Evolutionary conservation across 805 yeast species (phyloP).

Genomic region (Saccharomycopsis javanensis): DNA sequence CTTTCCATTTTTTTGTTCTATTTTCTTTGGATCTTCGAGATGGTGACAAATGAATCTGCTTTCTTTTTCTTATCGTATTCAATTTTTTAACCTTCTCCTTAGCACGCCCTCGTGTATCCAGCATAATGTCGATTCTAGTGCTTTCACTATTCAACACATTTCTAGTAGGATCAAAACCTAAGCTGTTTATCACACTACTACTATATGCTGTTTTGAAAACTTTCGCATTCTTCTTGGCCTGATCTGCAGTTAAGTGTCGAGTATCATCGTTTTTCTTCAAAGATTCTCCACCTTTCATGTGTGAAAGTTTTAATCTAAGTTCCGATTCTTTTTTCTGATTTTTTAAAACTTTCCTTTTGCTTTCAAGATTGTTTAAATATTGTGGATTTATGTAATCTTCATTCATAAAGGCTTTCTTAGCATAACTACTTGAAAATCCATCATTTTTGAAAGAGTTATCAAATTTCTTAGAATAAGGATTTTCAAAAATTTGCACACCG

Average conservation of each 20-base stretch:
- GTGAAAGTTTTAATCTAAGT: constrained; percentile 27
- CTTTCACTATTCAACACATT: constrained; percentile 11
- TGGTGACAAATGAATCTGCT: constrained; percentile 27
- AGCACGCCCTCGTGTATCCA: constrained; percentile 14
- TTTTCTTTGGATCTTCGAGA: constrained; percentile 25
- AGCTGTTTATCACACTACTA: constrained; percentile 29
- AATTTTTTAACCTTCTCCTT: constrained; percentile 22
- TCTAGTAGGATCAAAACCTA: constrained; percentile 44
- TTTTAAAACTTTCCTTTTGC: constrained; percentile 30
- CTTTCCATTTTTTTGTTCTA: constrained; percentile 23
- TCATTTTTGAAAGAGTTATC: constrained; percentile 23
- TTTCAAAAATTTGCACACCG: constrained; percentile 18
- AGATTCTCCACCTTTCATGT: constrained; percentile 22
- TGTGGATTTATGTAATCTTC: constrained; percentile 41
- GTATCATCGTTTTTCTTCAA: constrained; percentile 16
- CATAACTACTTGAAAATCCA: constrained; percentile 32
- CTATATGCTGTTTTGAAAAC: constrained; percentile 32
- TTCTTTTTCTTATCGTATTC: constrained; percentile 26
- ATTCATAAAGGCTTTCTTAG: constrained; percentile 43
- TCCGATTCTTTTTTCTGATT: constrained; percentile 29
- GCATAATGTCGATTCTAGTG: neutral
- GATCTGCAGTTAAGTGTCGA: constrained; percentile 17
- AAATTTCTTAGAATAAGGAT: constrained; percentile 23
- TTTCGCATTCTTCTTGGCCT: constrained; percentile 22
- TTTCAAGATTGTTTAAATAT: constrained; percentile 30